phyloP scores from a whole-genome alignment of 805 yeast species.

The Candida yuanshanica region DNA sequence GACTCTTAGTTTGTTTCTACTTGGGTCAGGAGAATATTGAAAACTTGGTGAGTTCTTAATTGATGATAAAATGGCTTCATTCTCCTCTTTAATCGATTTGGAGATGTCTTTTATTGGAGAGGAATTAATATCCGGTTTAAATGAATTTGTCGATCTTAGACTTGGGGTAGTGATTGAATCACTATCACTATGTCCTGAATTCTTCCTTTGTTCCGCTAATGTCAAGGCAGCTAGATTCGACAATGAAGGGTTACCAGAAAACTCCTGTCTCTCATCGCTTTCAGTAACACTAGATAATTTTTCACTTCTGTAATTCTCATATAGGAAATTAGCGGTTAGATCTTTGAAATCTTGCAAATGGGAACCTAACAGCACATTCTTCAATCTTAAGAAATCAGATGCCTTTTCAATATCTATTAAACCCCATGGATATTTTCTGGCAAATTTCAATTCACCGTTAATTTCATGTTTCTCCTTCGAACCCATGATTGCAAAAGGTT shows the following conservation, averaged over 20 bases:
- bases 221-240: slow-evolving; percentile 54
- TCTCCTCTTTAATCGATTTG: slow-evolving; percentile 30
- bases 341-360: slow-evolving; percentile 80
- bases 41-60: slow-evolving; percentile 32
- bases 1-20: slow-evolving; percentile 63
- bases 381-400: slow-evolving; percentile 52
- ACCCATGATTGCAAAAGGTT: slow-evolving; percentile 71
- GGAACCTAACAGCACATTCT: slow-evolving; percentile 73
- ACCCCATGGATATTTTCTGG: slow-evolving; percentile 79
- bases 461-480: slow-evolving; percentile 53
- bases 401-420: slow-evolving; percentile 42
- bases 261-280: slow-evolving; percentile 9
- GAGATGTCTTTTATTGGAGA: slow-evolving; percentile 35
- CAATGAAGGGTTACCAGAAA: slow-evolving; percentile 43
- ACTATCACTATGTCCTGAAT: neutral
- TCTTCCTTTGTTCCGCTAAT: slow-evolving; percentile 6
- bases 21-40: slow-evolving; percentile 29
- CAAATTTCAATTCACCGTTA: slow-evolving; percentile 46
- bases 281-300: slow-evolving; percentile 55
- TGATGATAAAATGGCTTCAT: slow-evolving; percentile 31
- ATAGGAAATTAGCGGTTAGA: slow-evolving; percentile 67
- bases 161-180: slow-evolving; percentile 11
- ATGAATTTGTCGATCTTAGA: slow-evolving; percentile 5
- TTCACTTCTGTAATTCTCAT: slow-evolving; percentile 78
- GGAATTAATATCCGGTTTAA: slow-evolving; percentile 19